Evolutionary conservation across 1,284 basidiomycete species (phyloP).

Genomic region (Lentinula novae-zelandiae): DNA sequence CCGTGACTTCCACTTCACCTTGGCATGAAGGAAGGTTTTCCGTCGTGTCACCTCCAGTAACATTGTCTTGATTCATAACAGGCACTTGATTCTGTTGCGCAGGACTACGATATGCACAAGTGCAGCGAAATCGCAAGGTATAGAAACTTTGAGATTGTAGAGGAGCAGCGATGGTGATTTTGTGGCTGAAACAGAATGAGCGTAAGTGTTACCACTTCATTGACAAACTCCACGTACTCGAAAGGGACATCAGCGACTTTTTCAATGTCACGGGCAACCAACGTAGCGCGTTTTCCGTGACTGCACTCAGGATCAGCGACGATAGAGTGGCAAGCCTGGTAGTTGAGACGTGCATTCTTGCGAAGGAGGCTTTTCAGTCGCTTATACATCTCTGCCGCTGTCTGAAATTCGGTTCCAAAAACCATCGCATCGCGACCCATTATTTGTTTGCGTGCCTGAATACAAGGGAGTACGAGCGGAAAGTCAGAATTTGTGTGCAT

Average conservation of each 20-base stretch:
- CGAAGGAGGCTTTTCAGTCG: constrained; percentile 1
- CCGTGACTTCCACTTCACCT: constrained; percentile 7
- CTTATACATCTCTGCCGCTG: constrained; percentile 5
- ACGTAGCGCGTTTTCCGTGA: constrained; percentile 1
- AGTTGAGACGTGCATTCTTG: neutral
- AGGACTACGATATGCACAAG: neutral
- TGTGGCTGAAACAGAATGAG: neutral
- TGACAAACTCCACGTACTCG: neutral
- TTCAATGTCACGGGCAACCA: constrained; percentile 7
- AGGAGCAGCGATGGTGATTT: neutral
- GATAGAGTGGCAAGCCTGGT: constrained; percentile 7
- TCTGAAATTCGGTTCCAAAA: constrained; percentile 8
- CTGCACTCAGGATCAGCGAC: constrained; percentile 4
- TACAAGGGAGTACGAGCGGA: neutral
- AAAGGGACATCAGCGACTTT: constrained; percentile 5
- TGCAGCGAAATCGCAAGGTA: neutral
- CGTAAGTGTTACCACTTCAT: neutral
- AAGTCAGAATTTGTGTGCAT: too few relatives aligned
- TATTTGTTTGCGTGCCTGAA: neutral
- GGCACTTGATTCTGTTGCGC: neutral
- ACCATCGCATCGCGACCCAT: neutral
- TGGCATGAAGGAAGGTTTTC: neutral
- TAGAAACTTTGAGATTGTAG: neutral
- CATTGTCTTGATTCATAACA: neutral
- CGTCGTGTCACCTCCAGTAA: neutral